Evolutionary conservation across 257 asterid species (phyloP).

Genomic region (Capsicum pubescens): DNA sequence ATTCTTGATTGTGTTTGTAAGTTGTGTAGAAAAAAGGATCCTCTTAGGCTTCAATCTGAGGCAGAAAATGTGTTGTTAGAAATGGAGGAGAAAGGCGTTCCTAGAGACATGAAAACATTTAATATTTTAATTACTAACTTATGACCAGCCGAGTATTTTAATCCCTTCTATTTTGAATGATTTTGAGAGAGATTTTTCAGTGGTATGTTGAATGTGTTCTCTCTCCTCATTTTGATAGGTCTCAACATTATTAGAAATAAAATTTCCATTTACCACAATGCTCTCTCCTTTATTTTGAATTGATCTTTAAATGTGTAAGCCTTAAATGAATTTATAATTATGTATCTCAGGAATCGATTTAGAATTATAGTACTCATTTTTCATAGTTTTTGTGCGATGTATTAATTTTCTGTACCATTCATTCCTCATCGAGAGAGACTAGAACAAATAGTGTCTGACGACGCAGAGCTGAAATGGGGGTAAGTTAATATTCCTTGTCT

Average conservation of each 20-base stretch:
- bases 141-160: constrained; percentile 61
- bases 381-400: too few species aligned
- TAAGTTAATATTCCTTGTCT: too few species aligned
- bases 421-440: too few species aligned
- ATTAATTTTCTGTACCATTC: too few species aligned
- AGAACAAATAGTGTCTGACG: too few species aligned
- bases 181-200: not conserved
- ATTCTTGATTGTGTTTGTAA: constrained; percentile 84
- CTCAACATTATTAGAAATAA: constrained; percentile 20
- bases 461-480: too few species aligned
- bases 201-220: not conserved
- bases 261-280: not conserved
- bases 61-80: constrained; percentile 61
- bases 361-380: too few species aligned
- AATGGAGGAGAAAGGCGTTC: constrained; percentile 90
- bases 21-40: constrained; percentile 85
- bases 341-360: not conserved
- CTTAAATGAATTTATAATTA: not conserved
- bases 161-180: constrained; percentile 32
- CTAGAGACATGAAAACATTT: constrained; percentile 78
- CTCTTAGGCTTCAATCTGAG: constrained; percentile 64
- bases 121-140: constrained; percentile 77
- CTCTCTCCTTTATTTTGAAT: not conserved
- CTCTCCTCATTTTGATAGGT: not conserved
- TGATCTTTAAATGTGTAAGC: not conserved